Base-by-base conservation (phyloP, 2,329 filamentous ascomycete genomes). In the Fusarium sp. region DNA sequence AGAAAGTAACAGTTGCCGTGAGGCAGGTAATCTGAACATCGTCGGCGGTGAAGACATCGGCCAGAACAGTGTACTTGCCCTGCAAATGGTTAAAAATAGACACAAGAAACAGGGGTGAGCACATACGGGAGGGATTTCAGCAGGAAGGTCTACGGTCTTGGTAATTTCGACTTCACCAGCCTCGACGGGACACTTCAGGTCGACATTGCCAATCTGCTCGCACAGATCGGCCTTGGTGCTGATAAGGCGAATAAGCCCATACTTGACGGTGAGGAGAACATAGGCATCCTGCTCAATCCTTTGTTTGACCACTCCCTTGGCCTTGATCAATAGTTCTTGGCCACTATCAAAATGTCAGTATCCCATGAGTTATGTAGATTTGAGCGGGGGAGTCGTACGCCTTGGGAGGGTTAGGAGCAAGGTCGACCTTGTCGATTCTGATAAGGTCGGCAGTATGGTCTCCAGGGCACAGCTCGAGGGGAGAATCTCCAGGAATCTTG, bases 51-150 rank as follows among this genome's bases (percentile, higher is more conserved):
- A 89, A 92, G 52, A 97, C 95, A 79, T 98, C 93, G 44, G 95
- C 96, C 41, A 91, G 83, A 38, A 99, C 96, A 20, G 88, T 92
- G 87, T 98, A 99, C 78, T 90, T 95, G 79, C 95, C 96, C 94
- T 96, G 71, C 5, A 7, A 6, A 5, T 13, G n/a, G 41, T 73
- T 61, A 73, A 67, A 44, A 41, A 54, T 6, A 42, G 23, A 12
- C 60, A 80, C 57, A 80, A 75, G 30, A 48, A 52, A n/a, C 30
- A 41, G 5, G 26, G 26, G 20, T 7, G 20, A n/a, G 2, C 35
- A 88, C 93, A 76, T 89, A 97, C 95, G 65, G 93, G 92, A 80
- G 95, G 95, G 73, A 98, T 96, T 82, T 97, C 89, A 74, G 86
- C 89, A 57, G 96, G 96, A 68, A 99, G 86, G 40, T 95, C 90